Evolutionary conservation across 768 basidiomycete species (phyloP).

Genomic region (Macrocybe gigantea): DNA sequence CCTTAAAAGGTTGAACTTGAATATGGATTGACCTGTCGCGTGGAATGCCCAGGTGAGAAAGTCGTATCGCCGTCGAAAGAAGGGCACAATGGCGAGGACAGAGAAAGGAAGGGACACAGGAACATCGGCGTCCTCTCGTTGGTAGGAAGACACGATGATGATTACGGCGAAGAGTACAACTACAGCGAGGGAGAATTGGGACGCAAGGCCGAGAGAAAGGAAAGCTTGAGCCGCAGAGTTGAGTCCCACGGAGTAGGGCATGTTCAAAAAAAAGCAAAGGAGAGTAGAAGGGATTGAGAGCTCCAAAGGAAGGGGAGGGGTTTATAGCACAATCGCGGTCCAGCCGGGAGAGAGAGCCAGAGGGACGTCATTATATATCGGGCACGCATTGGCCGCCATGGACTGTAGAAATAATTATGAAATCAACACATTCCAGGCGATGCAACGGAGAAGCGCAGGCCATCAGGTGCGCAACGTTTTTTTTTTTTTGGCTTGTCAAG

Average conservation of each 20-base stretch:
- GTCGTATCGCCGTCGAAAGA: constrained; percentile 66
- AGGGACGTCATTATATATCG: too few relatives aligned
- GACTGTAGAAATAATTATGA: too few relatives aligned
- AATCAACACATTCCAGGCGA: too few relatives aligned
- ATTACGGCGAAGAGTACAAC: constrained; percentile 41
- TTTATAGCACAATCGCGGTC: constrained; percentile 6
- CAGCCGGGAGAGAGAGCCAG: constrained; percentile 5
- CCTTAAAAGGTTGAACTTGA: constrained; percentile 63
- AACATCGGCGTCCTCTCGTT: constrained; percentile 43
- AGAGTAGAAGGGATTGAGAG: constrained; percentile 17
- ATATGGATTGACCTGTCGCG: constrained; percentile 57
- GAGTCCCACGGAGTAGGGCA: constrained; percentile 48
- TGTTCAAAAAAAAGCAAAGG: constrained; percentile 23
- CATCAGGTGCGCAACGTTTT: too few relatives aligned
- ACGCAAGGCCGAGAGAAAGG: constrained; percentile 43
- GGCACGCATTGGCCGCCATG: too few relatives aligned
- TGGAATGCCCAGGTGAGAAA: constrained; percentile 71
- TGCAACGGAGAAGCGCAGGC: too few relatives aligned
- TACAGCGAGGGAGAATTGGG: constrained; percentile 42
- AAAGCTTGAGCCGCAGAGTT: constrained; percentile 43
- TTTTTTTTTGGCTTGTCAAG: too few relatives aligned
- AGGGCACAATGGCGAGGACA: constrained; percentile 54
- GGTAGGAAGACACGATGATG: constrained; percentile 37
- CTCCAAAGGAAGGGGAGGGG: too few relatives aligned
- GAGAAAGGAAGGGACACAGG: constrained; percentile 53